A percentile compares a stretch with the other conserved stretches of the same genome.
phyloP scores from a whole-genome alignment of 805 yeast genomes.

The Spathaspora passalidarum region DNA sequence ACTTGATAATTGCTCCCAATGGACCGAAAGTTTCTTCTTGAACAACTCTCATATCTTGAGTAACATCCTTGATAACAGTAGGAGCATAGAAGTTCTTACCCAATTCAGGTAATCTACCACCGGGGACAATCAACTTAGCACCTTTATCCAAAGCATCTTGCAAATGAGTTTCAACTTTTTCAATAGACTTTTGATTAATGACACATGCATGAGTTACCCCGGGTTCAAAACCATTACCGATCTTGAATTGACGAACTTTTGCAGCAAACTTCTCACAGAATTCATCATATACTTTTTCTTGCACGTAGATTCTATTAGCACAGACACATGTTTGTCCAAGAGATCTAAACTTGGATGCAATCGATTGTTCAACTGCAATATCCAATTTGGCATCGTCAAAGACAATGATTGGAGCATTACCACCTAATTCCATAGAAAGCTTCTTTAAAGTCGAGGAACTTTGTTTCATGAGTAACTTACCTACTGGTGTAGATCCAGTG shows the following conservation, averaged over 20 bases:
- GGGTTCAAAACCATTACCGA: conserved; percentile 56
- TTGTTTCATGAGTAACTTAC: conserved; percentile 63
- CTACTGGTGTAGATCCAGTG: conserved; percentile 77
- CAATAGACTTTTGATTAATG: conserved; percentile 49
- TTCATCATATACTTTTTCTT: conserved; percentile 59
- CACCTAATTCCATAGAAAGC: conserved; percentile 72
- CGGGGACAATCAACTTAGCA: conserved; percentile 48
- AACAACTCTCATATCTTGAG: conserved; percentile 47
- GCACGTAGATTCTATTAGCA: conserved; percentile 70
- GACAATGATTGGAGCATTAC: conserved; percentile 76
- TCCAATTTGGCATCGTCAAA: conserved; percentile 72
- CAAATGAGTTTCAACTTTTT: conserved; percentile 53
- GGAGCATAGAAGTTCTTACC: conserved; percentile 57
- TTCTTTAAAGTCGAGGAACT: conserved; percentile 64
- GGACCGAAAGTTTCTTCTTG: conserved; percentile 68
- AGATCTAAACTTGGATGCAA: conserved; percentile 68
- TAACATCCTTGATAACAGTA: conserved; percentile 49
- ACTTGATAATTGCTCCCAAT: conserved; percentile 53
- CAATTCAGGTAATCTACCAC: conserved; percentile 49
- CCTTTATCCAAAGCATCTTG: conserved; percentile 54
- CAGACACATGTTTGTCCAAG: conserved; percentile 83
- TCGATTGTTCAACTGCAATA: conserved; percentile 62
- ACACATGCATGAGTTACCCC: conserved; percentile 56
- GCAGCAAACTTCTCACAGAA: conserved; percentile 50
- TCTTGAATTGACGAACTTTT: conserved; percentile 44